A percentile compares a stretch with the other conserved stretches of the same genome.
phyloP scores from a whole-genome alignment of 768 basidiomycete species.

The Mycena kentingensis region DNA sequence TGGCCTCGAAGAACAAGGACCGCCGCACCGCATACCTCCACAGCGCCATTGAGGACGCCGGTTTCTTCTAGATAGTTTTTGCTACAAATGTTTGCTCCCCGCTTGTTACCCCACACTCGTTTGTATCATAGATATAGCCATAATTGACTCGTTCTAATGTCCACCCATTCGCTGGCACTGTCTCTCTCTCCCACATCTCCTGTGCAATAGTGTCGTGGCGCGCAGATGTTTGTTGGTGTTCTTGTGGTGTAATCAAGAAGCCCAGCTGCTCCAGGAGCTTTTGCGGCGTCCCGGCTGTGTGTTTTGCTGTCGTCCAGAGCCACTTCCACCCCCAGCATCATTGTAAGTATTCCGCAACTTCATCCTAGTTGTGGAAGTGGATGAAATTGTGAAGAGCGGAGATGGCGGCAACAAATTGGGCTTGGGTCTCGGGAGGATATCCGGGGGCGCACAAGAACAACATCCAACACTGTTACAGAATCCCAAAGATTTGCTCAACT shows the following conservation, averaged over 20 bases:
- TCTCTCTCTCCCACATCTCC: constrained; percentile 7
- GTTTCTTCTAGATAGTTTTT: background rate
- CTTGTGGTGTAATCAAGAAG: background rate
- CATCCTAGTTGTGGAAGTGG: background rate
- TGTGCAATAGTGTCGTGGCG: constrained; percentile 3
- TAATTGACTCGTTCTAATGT: background rate
- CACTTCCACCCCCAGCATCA: background rate
- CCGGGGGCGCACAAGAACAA: background rate
- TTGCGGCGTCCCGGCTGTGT: background rate
- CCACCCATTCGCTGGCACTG: background rate
- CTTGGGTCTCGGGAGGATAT: constrained; percentile 8
- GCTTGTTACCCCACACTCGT: background rate
- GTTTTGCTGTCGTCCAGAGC: background rate
- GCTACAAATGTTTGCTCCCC: background rate
- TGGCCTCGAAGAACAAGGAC: background rate
- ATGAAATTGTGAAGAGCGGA: constrained; percentile 9
- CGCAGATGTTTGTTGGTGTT: background rate
- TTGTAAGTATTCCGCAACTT: background rate
- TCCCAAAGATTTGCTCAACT: constrained; percentile 26
- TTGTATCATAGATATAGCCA: background rate
- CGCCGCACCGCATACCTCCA: constrained; percentile 3
- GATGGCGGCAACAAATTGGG: constrained; percentile 5
- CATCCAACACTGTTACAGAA: background rate
- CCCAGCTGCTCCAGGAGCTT: constrained; percentile 8
- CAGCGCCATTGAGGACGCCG: background rate